Conservation (phyloP, 495 filamentous ascomycete genomes). For the Penicilliopsis zonata region DNA sequence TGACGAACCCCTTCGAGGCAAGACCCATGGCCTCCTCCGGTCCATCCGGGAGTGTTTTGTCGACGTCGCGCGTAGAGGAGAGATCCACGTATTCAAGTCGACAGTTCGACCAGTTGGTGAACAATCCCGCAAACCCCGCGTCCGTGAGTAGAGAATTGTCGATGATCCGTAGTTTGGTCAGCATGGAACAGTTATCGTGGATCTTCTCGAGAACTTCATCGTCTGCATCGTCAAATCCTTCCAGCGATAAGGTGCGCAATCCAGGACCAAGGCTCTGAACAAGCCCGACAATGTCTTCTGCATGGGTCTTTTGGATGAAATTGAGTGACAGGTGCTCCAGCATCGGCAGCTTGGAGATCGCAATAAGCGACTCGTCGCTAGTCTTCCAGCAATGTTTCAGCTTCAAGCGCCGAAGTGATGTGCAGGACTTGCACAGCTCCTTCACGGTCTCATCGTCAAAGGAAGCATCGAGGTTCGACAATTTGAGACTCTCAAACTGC, state of each 20-base stretch:
- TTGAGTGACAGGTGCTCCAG: constrained; percentile 66
- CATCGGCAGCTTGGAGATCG: constrained; percentile 41
- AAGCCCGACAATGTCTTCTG: constrained; percentile 44
- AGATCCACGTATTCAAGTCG: constrained; percentile 58
- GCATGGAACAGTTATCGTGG: constrained; percentile 50
- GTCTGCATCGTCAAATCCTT: constrained; percentile 43
- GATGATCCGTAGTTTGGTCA: constrained; percentile 66
- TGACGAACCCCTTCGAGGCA: constrained; percentile 57
- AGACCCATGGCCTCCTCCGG: constrained; percentile 50
- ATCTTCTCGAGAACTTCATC: constrained; percentile 52
- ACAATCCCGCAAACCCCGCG: constrained; percentile 54
- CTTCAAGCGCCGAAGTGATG: constrained; percentile 59
- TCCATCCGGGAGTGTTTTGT: constrained; percentile 53
- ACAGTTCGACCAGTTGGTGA: constrained; percentile 62
- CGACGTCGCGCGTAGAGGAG: constrained; percentile 59
- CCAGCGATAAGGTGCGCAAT: constrained; percentile 62
- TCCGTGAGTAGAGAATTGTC: constrained; percentile 66
- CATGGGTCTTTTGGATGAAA: constrained; percentile 41
- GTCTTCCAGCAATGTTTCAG: constrained; percentile 46
- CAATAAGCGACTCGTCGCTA: constrained; percentile 30
- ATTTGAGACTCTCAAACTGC: constrained; percentile 51
- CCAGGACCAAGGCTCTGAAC: constrained; percentile 44
- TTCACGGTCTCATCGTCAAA: constrained; percentile 58
- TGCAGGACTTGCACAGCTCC: constrained; percentile 44
- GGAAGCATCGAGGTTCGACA: constrained; percentile 55